Percentiles rank a stretch among this genome's conserved stretches.
Evolutionary conservation across 805 yeast species (phyloP).

Genomic region (Wickerhamiella lipophila): DNA sequence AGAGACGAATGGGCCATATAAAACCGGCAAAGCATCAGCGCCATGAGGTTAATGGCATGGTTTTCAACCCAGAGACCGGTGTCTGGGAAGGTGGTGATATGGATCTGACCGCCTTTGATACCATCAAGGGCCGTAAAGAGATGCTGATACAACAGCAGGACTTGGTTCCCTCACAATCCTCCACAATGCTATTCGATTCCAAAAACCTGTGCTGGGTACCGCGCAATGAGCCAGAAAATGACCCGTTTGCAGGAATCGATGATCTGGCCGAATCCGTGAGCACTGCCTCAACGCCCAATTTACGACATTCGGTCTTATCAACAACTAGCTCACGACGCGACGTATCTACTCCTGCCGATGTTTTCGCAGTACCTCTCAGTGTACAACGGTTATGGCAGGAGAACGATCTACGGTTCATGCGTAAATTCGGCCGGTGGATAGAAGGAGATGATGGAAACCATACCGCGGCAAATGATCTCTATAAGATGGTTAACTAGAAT

Average conservation of each 20-base stretch:
- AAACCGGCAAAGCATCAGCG: conserved; percentile 1
- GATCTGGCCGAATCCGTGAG: conserved; percentile 11
- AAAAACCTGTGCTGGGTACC: conserved; percentile 21
- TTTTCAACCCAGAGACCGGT: conserved; percentile 20
- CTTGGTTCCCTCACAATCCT: neutral
- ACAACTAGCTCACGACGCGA: conserved; percentile 18
- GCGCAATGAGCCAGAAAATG: conserved; percentile 15
- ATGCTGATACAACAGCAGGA: conserved; percentile 14
- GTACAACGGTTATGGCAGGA: conserved; percentile 20
- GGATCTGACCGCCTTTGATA: conserved; percentile 19
- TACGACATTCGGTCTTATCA: conserved; percentile 6
- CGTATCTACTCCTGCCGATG: conserved; percentile 15
- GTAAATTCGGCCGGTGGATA: conserved; percentile 25
- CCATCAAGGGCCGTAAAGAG: conserved; percentile 11
- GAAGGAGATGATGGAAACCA: conserved; percentile 19
- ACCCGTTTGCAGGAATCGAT: conserved; percentile 22
- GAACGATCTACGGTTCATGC: conserved; percentile 22
- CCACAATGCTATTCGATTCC: conserved; percentile 22
- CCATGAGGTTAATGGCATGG: conserved; percentile 22
- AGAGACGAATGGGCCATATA: neutral
- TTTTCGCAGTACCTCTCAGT: conserved; percentile 18
- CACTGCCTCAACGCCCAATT: conserved; percentile 10
- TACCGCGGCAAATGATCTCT: conserved; percentile 16
- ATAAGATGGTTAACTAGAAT: conserved; percentile 21
- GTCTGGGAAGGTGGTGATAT: conserved; percentile 24